phyloP scores from a whole-genome alignment of 345 rosid species.

The Citrus inodora region DNA sequence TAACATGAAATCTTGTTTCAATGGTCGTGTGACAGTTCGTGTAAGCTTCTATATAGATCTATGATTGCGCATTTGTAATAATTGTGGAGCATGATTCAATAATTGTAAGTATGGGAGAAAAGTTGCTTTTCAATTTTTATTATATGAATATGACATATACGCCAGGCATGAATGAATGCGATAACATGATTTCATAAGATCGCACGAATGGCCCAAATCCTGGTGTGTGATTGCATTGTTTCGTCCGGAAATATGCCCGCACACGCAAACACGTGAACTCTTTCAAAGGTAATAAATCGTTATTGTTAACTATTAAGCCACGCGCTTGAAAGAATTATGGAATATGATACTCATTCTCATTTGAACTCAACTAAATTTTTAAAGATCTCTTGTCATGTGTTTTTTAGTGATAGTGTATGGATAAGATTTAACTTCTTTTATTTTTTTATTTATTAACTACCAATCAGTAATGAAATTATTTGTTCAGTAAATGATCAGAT shows the following conservation, averaged over 20 bases:
- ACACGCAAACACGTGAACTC: background rate
- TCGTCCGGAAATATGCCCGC: background rate
- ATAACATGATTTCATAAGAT: background rate
- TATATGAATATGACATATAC: no score
- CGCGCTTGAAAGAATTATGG: no score
- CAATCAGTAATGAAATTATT: no score
- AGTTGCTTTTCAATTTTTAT: background rate
- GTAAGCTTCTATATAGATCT: background rate
- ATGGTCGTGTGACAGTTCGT: background rate
- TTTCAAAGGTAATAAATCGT: no score
- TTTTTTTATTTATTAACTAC: no score
- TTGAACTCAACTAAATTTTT: no score
- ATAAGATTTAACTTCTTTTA: no score
- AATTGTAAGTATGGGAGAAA: background rate
- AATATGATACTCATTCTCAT: no score
- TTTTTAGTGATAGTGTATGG: no score
- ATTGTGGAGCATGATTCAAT: background rate
- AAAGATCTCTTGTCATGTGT: rapidly evolving
- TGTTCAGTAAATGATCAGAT: no score
- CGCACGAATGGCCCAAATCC: background rate
- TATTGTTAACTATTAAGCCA: no score
- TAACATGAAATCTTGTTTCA: background rate
- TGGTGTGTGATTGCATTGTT: background rate
- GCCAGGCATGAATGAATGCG: background rate
- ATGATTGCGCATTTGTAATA: background rate